Conservation (phyloP, 805 yeast species). For the Saturnispora besseyi region DNA sequence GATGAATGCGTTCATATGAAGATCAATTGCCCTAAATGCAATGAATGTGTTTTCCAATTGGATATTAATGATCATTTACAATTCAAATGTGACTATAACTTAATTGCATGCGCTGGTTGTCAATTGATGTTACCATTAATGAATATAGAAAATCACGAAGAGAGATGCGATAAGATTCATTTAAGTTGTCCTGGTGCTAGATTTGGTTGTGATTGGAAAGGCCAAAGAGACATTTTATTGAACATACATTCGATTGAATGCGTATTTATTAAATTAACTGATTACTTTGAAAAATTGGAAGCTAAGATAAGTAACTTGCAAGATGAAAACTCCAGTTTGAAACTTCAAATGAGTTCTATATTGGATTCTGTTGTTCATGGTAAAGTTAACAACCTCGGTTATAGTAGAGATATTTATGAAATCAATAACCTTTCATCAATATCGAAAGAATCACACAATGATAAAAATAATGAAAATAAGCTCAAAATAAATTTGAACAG, state of each 20-base stretch:
- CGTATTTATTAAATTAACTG: conserved; percentile 20
- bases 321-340: conserved; percentile 33
- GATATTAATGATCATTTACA: conserved; percentile 30
- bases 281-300: conserved; percentile 23
- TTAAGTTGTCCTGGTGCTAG: conserved; percentile 38
- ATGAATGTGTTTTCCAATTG: conserved; percentile 22
- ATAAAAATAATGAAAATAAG: conserved; percentile 22
- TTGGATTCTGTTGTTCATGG: conserved; percentile 42
- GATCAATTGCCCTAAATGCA: conserved; percentile 33
- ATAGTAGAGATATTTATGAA: conserved; percentile 37
- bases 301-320: conserved; percentile 24
- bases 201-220: conserved; percentile 44
- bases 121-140: conserved; percentile 34
- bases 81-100: conserved; percentile 33
- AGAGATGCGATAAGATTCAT: conserved; percentile 33
- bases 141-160: conserved; percentile 32
- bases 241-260: conserved; percentile 25
- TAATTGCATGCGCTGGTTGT: conserved; percentile 33
- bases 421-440: conserved; percentile 15
- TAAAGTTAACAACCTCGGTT: conserved; percentile 41
- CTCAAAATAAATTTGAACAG: conserved; percentile 34
- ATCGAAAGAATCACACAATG: neutral
- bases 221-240: conserved; percentile 24
- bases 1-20: conserved; percentile 32
- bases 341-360: conserved; percentile 36